Conservation (phyloP, 1,284 basidiomycete genomes). For the Naganishia albida region DNA sequence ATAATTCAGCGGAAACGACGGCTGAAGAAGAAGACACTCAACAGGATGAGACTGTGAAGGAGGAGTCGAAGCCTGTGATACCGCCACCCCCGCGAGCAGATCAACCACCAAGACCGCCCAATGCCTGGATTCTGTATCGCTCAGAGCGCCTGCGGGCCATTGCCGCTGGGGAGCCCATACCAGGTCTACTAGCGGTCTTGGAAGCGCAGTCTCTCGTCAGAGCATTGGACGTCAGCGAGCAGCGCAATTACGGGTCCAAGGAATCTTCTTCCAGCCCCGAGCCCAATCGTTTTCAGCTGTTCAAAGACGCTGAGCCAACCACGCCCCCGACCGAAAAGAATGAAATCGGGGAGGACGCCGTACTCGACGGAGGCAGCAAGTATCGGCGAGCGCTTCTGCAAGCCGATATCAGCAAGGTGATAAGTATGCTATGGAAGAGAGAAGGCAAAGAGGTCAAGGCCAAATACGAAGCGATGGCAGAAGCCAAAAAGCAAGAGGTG, state of each 20-base stretch:
- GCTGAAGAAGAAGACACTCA: background rate
- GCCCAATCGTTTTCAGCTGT: conserved; percentile 4
- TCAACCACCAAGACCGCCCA: conserved; percentile 71
- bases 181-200: conserved; percentile 36
- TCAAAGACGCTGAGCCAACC: conserved; percentile 16
- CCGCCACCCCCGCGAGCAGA: conserved; percentile 10
- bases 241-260: conserved; percentile 20
- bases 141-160: conserved; percentile 62
- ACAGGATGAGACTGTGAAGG: background rate
- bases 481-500: conserved; percentile 64
- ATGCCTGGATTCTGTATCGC: conserved; percentile 91
- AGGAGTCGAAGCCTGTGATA: background rate
- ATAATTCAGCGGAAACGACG: background rate
- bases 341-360: background rate
- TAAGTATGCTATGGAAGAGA: conserved; percentile 69
- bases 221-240: conserved; percentile 28
- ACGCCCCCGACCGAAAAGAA: conserved; percentile 8
- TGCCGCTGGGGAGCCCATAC: conserved; percentile 37
- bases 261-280: conserved; percentile 16
- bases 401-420: conserved; percentile 69
- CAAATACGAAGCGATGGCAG: conserved; percentile 70
- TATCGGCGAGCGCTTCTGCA: conserved; percentile 58
- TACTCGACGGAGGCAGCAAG: background rate
- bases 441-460: conserved; percentile 61
- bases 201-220: conserved; percentile 34